Percentiles rank a stretch among this genome's conserved stretches.
phyloP scores from a whole-genome alignment of 495 filamentous ascomycete species.

The Massariosphaeria phaeospora region DNA sequence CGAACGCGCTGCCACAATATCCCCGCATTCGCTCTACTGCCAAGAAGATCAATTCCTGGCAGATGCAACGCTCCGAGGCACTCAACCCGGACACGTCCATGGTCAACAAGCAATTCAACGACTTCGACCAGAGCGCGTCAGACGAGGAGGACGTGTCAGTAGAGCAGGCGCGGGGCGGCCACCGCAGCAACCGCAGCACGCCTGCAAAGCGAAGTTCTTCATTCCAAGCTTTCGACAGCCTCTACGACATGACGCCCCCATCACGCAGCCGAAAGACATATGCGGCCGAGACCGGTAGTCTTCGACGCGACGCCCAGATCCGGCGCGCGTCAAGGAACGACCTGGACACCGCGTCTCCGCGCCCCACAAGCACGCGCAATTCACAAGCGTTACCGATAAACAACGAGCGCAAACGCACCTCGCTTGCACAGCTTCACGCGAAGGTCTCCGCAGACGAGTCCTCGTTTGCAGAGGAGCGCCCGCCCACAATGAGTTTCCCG shows the following conservation, averaged over 20 bases:
- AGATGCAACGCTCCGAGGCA: slow-evolving; percentile 17
- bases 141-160: slow-evolving; percentile 37
- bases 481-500: slow-evolving; percentile 46
- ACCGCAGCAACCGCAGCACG: slow-evolving; percentile 31
- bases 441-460: slow-evolving; percentile 54
- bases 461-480: slow-evolving; percentile 51
- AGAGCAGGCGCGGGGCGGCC: slow-evolving; percentile 37
- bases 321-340: slow-evolving; percentile 31
- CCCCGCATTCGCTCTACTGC: slow-evolving; percentile 32
- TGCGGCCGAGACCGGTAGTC: slow-evolving; percentile 23
- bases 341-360: slow-evolving; percentile 12
- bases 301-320: slow-evolving; percentile 35
- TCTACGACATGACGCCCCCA: slow-evolving; percentile 40
- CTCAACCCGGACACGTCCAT: slow-evolving; percentile 29
- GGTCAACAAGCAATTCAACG: slow-evolving; percentile 30
- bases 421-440: slow-evolving; percentile 53
- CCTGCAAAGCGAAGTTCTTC: slow-evolving; percentile 28
- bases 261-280: slow-evolving; percentile 30
- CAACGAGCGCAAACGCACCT: slow-evolving; percentile 30
- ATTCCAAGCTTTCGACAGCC: slow-evolving; percentile 32
- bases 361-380: slow-evolving; percentile 21
- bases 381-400: slow-evolving; percentile 6
- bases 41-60: slow-evolving; percentile 29
- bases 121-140: slow-evolving; percentile 29
- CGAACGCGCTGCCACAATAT: slow-evolving; percentile 16